Base-by-base conservation (phyloP, 768 basidiomycete species). In the Tricholoma matsutake region DNA sequence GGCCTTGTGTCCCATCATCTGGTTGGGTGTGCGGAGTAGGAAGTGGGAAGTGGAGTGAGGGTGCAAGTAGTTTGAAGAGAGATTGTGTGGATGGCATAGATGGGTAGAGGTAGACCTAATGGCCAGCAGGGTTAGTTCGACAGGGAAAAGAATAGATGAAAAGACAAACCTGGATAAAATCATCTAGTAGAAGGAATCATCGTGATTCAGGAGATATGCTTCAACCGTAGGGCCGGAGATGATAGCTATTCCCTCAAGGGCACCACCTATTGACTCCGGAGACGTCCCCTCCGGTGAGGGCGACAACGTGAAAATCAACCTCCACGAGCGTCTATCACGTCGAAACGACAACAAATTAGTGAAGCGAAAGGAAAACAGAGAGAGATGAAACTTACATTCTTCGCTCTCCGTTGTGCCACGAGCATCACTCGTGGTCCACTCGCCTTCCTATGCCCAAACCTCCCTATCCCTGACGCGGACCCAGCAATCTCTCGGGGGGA, bases 71-170 rank as follows among this genome's bases (percentile, higher is more conserved):
- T 0, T 71, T 66, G 68, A 92, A 81, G 1, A 79, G 75, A 3
- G 70, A 74, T 32, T 73, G 70, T 16, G 80, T 79, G 9, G 70
- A 71, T 1, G 76, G 68, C 4, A 81, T 86, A 57, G 88, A 80
- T 3, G 92, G 91, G 70, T 89, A 92, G 1, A 89, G 68, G 68
- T 86, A 81, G 7, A 85, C 80, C 81, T 92, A 89, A 35, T 89
- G 79, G 69, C 83, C 87, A 20, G 5, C 22, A 29, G 25, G 16
- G 32, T 45, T 10, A 47, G 22, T 31, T 18, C 4, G 22, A 10
- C 16, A 14, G 9, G 20, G 61, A 1, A 20, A 20, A 41, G 9
- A 9, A 3, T 37, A 28, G 3, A 41, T 25, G 43, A 58, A 63
- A 56, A 28, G 47, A 70, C 78, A 28, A 58, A 89, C 91, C 81